These are phyloP conservation scores for Fusarium sp. DNA, from an alignment of 2,329 filamentous ascomycete species.

Conservation along the genomic window DNA sequence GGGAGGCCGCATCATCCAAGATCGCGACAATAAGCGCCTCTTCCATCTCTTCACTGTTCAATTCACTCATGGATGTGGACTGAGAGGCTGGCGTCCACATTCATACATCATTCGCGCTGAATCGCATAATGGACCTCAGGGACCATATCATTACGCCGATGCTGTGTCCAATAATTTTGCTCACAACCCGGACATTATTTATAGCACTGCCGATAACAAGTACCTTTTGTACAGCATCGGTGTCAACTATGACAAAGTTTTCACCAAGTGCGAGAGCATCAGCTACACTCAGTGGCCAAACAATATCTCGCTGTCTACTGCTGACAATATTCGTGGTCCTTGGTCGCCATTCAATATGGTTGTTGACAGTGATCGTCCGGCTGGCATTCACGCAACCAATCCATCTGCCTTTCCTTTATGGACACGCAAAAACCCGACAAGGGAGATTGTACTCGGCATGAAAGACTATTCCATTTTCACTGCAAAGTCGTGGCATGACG, in stretches of 20 bases:
- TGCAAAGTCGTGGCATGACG: neutral
- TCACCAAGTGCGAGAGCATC: constrained; percentile 24
- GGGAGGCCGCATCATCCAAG: constrained; percentile 61
- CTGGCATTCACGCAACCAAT: constrained; percentile 51
- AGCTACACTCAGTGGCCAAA: constrained; percentile 33
- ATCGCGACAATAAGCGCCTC: constrained; percentile 51
- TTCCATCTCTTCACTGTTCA: constrained; percentile 61
- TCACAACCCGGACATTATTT: constrained; percentile 60
- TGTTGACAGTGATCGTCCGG: constrained; percentile 23
- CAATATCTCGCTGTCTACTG: constrained; percentile 45
- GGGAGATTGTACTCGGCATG: constrained; percentile 18
- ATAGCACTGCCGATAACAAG: constrained; percentile 56
- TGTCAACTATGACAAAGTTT: constrained; percentile 4
- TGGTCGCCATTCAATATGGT: constrained; percentile 29
- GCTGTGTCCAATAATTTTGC: constrained; percentile 57
- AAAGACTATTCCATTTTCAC: constrained; percentile 31
- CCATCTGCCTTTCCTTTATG: constrained; percentile 56
- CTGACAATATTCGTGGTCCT: constrained; percentile 33
- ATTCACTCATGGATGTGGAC: constrained; percentile 59
- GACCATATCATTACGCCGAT: constrained; percentile 58
- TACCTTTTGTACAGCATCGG: constrained; percentile 62
- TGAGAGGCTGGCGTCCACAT: constrained; percentile 61
- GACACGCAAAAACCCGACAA: constrained; percentile 4
- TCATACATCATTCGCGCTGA: constrained; percentile 60
- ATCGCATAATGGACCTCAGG: constrained; percentile 56